Base-by-base conservation (phyloP, 2,329 filamentous ascomycete genomes). In the Fusarium anguioides region DNA sequence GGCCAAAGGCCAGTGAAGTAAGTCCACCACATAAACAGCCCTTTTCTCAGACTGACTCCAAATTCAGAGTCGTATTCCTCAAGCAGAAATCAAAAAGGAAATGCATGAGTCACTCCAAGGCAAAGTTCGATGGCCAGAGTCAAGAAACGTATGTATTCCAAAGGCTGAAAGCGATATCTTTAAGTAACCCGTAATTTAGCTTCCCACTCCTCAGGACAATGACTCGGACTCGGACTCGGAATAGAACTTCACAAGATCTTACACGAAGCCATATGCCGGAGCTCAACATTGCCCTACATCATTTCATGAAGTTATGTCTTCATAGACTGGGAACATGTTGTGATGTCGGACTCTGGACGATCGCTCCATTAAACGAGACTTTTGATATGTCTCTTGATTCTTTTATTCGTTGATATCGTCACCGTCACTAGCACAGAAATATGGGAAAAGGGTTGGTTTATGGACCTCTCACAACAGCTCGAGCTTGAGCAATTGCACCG, bases 1-100 rank as follows among this genome's bases (percentile, higher is more conserved):
- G 75, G 75, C 61, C 60, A 8, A 76, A 71, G 26, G 24, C 66
- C 2, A 64, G 68, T 8, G 60, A 63, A 41, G 72, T 73, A 47
- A 65, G 69, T 36, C 10, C 6, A 21, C 8, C 6, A 11, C 20
- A 31, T 17, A 10, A 23, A 12, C 20, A n/a, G 21, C 18, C 12
- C 27, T 24, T 21, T 8, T 39, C 21, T 21, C 21, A 41, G 36
- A 24, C 45, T 54, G 47, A 52, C 31, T 18, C 5, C 8, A 6
- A 11, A 50, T 39, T 15, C 15, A 72, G 70, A 11, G 33, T 17
- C 65, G 60, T 8, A 64, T 72, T 23, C 51, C 71, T 8, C 61
- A 62, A 41, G 47, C 68, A 9, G 59, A 72, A 40, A 12, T 70
- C 11, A 64, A 55, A 26, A 64, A 60, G 26, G 64, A 72, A 18